A percentile compares a stretch with the other conserved stretches of the same genome.
These are phyloP conservation scores for Populus simonii DNA, from an alignment of 345 rosid genomes.

Conservation along the genomic window DNA sequence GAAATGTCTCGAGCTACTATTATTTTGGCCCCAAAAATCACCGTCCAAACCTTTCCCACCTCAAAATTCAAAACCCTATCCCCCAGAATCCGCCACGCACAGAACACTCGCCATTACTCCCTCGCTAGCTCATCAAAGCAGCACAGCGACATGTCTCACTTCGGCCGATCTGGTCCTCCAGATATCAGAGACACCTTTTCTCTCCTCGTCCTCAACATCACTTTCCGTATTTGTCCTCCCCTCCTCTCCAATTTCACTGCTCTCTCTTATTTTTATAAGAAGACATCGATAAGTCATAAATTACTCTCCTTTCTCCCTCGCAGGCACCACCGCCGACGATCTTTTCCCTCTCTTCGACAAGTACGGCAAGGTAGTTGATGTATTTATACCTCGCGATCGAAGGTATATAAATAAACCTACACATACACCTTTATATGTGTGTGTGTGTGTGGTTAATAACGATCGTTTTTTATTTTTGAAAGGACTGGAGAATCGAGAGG, in stretches of 20 bases:
- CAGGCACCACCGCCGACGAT: constrained; percentile 77
- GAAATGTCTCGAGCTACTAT: fast-evolving
- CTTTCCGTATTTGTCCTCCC: constrained; percentile 49
- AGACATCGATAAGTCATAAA: background rate
- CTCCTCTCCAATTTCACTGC: background rate
- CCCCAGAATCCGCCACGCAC: background rate
- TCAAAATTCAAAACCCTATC: constrained; percentile 2
- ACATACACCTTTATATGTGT: background rate
- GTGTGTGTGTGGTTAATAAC: background rate
- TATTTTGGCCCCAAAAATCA: background rate
- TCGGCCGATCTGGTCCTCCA: constrained; percentile 58
- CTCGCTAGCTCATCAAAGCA: background rate
- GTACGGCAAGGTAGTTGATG: constrained; percentile 77
- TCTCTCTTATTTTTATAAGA: background rate
- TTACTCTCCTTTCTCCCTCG: background rate
- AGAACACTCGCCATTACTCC: background rate
- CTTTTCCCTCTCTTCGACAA: constrained; percentile 71
- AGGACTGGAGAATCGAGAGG: constrained; percentile 47
- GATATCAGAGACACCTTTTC: constrained; percentile 58
- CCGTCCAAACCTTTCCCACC: background rate
- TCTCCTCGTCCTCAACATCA: constrained; percentile 74
- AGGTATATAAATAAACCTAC: constrained; percentile 35
- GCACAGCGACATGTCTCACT: constrained; percentile 41
- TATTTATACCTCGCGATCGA: constrained; percentile 73
- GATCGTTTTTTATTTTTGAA: background rate